Evolutionary conservation across 495 filamentous ascomycete species (phyloP), one percentile per base, ranked within the genome.

Genomic region (Talaromyces wortmannii): DNA sequence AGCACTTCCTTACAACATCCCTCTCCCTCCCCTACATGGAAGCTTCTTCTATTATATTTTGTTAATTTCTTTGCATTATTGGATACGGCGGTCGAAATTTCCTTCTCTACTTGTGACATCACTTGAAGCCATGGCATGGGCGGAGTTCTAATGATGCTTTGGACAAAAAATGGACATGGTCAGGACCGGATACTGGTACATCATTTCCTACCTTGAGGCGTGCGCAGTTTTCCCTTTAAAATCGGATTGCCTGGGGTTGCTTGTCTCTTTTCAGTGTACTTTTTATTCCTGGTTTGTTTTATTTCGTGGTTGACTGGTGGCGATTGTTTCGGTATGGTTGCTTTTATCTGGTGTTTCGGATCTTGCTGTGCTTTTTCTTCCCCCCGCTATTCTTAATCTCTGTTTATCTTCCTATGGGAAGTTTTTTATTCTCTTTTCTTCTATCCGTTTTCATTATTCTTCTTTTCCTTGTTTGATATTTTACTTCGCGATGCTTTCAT

Each of bases 61-160:
- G n/a, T 31, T 61, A 46, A 4, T 23, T 23, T 23, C 23, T 23
- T 61, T 56, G 49, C 44, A 15, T 52, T 63, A 40, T 46, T 16
- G 40, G 16, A 12, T 52, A 52, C 52, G 52, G 43, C 7, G 30
- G 43, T 29, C 16, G 44, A 50, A 61, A 58, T 58, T 68, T 65
- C 59, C 62, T 63, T 62, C 56, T 55, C 58, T 55, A 55, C 31
- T 55, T 55, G 45, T 50, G 53, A 45, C 53, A 47, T 62, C 55
- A 64, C 54, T 52, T 47, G 47, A 53, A 47, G 57, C 63, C 61
- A 58, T 68, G 69, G 71, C 71, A 74, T 72, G 66, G 71, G 55
- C 65, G 67, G 71, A 55, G 71, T 74, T 70, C 72, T 74, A 55
- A 72, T 65, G 71, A 74, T 72, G 63, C 64, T 65, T 68, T 68